Evolutionary conservation across 352 stramenopile genomes (phyloP), one percentile per base, ranked within the genome.

Genomic region (Detonula confervacea): DNA sequence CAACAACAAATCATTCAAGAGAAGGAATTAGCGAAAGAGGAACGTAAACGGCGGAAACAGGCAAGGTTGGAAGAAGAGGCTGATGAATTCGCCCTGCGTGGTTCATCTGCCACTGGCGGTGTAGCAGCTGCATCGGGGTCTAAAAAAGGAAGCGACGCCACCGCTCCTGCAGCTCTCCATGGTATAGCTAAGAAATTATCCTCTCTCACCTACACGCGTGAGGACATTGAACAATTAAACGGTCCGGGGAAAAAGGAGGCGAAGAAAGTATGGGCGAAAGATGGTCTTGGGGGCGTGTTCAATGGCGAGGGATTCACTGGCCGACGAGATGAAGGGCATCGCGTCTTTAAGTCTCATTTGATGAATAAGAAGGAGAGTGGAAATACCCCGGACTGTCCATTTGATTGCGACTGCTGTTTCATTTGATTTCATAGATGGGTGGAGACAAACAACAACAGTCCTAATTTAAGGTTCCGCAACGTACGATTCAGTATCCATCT

Each of bases 351-450:
- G 64, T 81, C 84, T 1, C 89, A 94, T 81, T 71, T 94, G 46
- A 81, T 94, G 35, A 91, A 94, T 67, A 90, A 83, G 79, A 80
- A 86, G 37, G 84, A 80, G n/a, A 86, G 85, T 73, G 89, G 89
- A 22, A 66, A 46, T 25, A 86, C 65, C 39, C 67, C 74, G 25
- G 75, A 93, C 77, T 94, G 89, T 73, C 89, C 89, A 44, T 94
- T 94, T 79, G 89, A 94, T 79, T 94, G 89, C 55, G 66, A 92
- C 71, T 94, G 89, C 66, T 94, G 89, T 57, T 93, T 86, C 55
- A 93, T 94, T 65, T 94, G 59, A 91, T 47, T 18, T n/a, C n/a
- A n/a, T n/a, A n/a, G n/a, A n/a, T n/a, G n/a, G n/a, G n/a, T n/a
- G n/a, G n/a, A n/a, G n/a, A n/a, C n/a, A n/a, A n/a, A n/a, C n/a